phyloP scores from a whole-genome alignment of 2,329 filamentous ascomycete genomes.

The Fusarium vanettenii region DNA sequence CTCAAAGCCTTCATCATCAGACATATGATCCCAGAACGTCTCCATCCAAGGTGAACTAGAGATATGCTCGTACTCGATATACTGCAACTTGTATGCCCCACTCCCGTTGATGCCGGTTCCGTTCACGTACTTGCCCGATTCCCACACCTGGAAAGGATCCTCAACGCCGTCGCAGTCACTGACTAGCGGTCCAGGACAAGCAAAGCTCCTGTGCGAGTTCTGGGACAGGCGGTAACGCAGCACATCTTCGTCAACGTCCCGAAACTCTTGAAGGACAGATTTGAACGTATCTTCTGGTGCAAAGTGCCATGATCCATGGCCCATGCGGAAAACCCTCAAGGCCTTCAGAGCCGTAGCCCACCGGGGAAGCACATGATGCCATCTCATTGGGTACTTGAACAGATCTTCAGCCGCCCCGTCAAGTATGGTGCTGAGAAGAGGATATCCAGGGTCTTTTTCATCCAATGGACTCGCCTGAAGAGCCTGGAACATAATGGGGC shows the following conservation, averaged over 20 bases:
- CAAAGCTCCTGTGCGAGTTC: background rate
- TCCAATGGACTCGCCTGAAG: background rate
- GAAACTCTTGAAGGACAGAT: background rate
- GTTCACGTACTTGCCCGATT: background rate
- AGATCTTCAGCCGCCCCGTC: rapidly evolving
- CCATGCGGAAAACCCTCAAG: slow-evolving; percentile 12
- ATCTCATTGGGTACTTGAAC: background rate
- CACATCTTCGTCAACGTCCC: background rate
- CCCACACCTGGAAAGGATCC: background rate
- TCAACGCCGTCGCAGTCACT: background rate
- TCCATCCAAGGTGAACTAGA: background rate
- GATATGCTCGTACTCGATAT: background rate
- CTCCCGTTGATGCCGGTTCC: background rate
- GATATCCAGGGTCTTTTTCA: slow-evolving; percentile 11
- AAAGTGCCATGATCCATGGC: background rate
- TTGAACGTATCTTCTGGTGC: background rate
- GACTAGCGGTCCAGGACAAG: background rate
- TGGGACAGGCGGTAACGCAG: background rate
- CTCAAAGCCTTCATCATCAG: background rate
- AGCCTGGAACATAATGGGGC: slow-evolving; percentile 47
- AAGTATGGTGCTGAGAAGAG: background rate
- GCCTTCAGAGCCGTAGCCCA: slow-evolving; percentile 21
- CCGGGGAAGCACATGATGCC: slow-evolving; percentile 13
- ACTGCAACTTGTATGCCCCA: background rate
- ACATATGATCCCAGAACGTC: background rate